These are phyloP conservation scores for Penstemon davidsonii DNA, from an alignment of 257 asterid species.

Conservation along the genomic window DNA sequence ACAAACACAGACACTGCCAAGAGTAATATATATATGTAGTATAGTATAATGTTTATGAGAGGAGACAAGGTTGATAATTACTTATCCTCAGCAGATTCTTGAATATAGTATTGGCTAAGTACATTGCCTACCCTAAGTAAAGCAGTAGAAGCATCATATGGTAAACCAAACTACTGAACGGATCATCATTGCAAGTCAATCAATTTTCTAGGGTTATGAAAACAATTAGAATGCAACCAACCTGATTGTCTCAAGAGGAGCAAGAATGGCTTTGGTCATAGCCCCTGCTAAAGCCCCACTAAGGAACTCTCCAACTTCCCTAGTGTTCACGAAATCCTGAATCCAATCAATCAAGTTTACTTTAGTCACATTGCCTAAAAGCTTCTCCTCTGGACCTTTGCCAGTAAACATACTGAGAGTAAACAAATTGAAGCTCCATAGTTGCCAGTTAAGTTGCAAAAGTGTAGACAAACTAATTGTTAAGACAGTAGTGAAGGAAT, in stretches of 20 bases:
- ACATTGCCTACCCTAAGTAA: not conserved
- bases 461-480: not conserved
- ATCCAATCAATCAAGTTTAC: constrained; percentile 23
- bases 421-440: constrained; percentile 9
- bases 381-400: not conserved
- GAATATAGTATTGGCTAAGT: not conserved
- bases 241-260: constrained; percentile 99
- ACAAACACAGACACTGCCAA: not conserved
- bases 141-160: not conserved
- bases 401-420: not conserved
- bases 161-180: not conserved
- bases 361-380: constrained; percentile 4
- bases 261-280: constrained; percentile 95
- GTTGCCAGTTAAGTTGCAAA: not conserved
- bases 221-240: constrained; percentile 24
- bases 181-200: not conserved
- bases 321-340: constrained; percentile 58
- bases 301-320: constrained; percentile 89
- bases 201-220: not conserved
- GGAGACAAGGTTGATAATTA: not conserved
- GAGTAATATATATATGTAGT: not conserved
- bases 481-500: not conserved
- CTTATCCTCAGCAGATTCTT: not conserved
- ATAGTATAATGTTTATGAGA: not conserved
- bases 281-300: constrained; percentile 98